Evolutionary conservation across 768 basidiomycete genomes (phyloP), one percentile per base, ranked within the genome.

Genomic region (Pulveroboletus sp.): DNA sequence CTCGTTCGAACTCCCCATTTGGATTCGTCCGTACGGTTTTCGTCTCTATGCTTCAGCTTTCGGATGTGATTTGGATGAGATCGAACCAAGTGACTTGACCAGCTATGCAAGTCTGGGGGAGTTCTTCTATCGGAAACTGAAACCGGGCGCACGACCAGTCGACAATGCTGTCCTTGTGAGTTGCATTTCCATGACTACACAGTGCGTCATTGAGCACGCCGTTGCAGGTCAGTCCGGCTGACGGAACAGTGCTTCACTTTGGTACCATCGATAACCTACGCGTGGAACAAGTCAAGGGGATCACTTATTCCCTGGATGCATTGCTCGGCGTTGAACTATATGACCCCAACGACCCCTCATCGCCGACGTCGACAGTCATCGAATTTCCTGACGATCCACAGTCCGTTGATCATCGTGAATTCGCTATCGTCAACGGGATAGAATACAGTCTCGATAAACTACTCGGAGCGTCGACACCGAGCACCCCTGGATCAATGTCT

Each of bases 231-330:
- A 93, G 90, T 53, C 97, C 97, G 1, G 94, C 97, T 2, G 97
- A 99, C 57, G 97, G 97, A 4, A 86, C 77, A 0, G 79, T 99
- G 2, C 75, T 98, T 23, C 95, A 98, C 65, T 93, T 94, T 58
- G 97, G 97, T 29, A 82, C 81, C 1, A 88, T 99, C 53, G 79
- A 73, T 31, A 80, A 82, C 57, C 74, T 82, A 41, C 81, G 81
- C 23, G 90, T 99, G 43, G 94, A 97, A 64, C 94, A 97, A 69
- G 91, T 99, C 62, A 99, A 99, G 69, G 97, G 97, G 14, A 87
- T 95, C 54, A 97, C 93, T 0, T 99, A 99, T 63, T 97, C 94
- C 2, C 79, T 99, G 12, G 90, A 97, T 52, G 94, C 94, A 0
- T 75, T 99, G 0, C 82, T 99, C 14, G 97, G 97, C 32, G 76